phyloP scores from a whole-genome alignment of 345 rosid species.

The Litchi chinensis region DNA sequence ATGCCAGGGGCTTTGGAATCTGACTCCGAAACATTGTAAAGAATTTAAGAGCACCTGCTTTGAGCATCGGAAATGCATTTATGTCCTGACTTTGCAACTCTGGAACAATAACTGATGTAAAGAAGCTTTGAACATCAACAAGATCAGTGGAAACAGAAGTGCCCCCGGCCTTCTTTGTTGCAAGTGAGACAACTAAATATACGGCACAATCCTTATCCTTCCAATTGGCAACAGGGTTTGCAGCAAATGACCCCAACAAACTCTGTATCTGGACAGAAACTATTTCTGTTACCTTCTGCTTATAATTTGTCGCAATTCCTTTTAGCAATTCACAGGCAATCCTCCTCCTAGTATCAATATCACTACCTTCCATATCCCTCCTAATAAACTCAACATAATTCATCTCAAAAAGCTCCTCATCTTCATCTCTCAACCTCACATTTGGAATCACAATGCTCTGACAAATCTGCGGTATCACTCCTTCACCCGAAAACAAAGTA shows the following conservation, averaged over 20 bases:
- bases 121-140: slow-evolving; percentile 84
- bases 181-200: slow-evolving; percentile 88
- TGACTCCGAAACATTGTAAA: slow-evolving; percentile 77
- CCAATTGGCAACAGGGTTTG: slow-evolving; percentile 83
- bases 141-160: slow-evolving; percentile 82
- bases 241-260: slow-evolving; percentile 57
- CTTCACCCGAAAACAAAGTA: slow-evolving; percentile 72
- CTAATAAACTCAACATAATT: slow-evolving; percentile 92
- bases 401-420: slow-evolving; percentile 97
- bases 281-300: slow-evolving; percentile 59
- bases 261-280: slow-evolving; percentile 80
- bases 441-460: slow-evolving; percentile 92
- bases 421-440: slow-evolving; percentile 91
- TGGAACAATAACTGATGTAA: slow-evolving; percentile 70
- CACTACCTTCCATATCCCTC: slow-evolving; percentile 99
- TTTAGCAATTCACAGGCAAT: slow-evolving; percentile 96
- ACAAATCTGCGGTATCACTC: slow-evolving; percentile 80
- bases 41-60: slow-evolving; percentile 94
- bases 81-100: slow-evolving; percentile 81
- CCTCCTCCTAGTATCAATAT: slow-evolving; percentile 95
- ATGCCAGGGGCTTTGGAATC: slow-evolving; percentile 67
- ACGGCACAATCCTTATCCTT: slow-evolving; percentile 98
- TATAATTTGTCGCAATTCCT: slow-evolving; percentile 89
- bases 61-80: slow-evolving; percentile 83
- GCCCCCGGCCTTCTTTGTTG: slow-evolving; percentile 83